phyloP scores from a whole-genome alignment of 306 rosid species.

The Ziziphus jujuba region DNA sequence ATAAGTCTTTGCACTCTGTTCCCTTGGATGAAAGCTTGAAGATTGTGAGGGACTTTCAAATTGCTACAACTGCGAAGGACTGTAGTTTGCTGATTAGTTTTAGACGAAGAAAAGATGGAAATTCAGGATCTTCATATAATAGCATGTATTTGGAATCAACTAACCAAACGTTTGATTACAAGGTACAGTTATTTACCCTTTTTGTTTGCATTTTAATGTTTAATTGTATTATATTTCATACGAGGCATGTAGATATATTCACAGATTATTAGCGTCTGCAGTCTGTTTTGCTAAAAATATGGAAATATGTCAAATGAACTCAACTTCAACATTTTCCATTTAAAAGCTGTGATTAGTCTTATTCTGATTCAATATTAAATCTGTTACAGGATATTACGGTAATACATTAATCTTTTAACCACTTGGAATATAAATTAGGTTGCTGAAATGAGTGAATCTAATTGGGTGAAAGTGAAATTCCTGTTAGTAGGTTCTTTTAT shows the following conservation, averaged over 20 bases:
- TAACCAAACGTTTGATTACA: constrained; percentile 69
- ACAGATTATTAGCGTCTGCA: too few relatives aligned
- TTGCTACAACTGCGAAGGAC: constrained; percentile 88
- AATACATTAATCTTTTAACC: neutral
- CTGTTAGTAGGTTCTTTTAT: constrained; percentile 13
- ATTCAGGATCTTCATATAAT: constrained; percentile 39
- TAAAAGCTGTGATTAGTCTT: neutral
- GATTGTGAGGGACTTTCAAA: constrained; percentile 71
- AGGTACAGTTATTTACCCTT: constrained; percentile 47
- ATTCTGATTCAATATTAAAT: neutral
- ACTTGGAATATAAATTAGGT: neutral
- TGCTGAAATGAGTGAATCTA: neutral
- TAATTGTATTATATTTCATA: too few relatives aligned
- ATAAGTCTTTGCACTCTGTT: constrained; percentile 68
- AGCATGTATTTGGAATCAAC: constrained; percentile 58
- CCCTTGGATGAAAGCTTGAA: constrained; percentile 76
- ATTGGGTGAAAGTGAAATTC: neutral
- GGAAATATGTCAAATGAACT: constrained; percentile 2
- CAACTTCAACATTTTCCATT: neutral
- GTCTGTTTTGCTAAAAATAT: neutral
- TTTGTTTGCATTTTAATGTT: constrained; percentile 1
- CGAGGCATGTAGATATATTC: neutral
- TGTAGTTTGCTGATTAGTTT: constrained; percentile 90
- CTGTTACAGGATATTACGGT: neutral
- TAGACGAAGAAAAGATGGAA: constrained; percentile 53